Evolutionary conservation across 768 basidiomycete species (phyloP).

Genomic region (Pleurotus platypus): DNA sequence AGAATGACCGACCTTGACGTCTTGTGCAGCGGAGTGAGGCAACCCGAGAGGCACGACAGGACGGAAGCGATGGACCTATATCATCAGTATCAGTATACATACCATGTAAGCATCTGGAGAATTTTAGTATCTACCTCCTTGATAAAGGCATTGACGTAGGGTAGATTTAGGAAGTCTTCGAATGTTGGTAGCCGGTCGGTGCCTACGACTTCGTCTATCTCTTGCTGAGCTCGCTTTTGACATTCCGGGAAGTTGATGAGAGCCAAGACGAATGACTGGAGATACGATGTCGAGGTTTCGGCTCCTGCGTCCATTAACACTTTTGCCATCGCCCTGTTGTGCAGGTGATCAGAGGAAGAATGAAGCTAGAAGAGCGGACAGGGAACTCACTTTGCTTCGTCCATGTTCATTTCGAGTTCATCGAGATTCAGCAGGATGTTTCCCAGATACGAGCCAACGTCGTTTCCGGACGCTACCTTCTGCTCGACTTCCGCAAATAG

Average conservation of each 20-base stretch:
- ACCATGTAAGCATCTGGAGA: neutral
- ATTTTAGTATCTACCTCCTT: conserved; percentile 18
- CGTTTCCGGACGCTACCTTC: conserved; percentile 13
- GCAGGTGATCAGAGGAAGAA: neutral
- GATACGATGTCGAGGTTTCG: neutral
- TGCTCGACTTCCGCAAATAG: conserved; percentile 8
- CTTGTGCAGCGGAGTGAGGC: conserved; percentile 13
- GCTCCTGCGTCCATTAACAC: neutral
- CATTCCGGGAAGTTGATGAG: conserved; percentile 34
- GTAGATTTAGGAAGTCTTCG: conserved; percentile 24
- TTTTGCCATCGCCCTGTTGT: neutral
- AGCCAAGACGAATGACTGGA: conserved; percentile 32
- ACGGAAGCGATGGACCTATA: conserved; percentile 16
- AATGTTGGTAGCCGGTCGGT: conserved; percentile 30
- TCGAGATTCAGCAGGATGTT: conserved; percentile 11
- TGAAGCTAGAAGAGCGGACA: neutral
- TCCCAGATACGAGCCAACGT: conserved; percentile 22
- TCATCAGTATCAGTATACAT: neutral
- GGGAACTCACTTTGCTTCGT: conserved; percentile 8
- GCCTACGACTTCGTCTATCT: conserved; percentile 37
- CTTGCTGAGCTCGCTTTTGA: conserved; percentile 32
- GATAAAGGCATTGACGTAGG: conserved; percentile 32
- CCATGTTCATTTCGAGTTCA: conserved; percentile 10
- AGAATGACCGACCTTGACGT: conserved; percentile 2
- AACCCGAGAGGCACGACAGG: conserved; percentile 15